phyloP scores from a whole-genome alignment of 1,284 basidiomycete species.

The Ganoderma lingzhi region DNA sequence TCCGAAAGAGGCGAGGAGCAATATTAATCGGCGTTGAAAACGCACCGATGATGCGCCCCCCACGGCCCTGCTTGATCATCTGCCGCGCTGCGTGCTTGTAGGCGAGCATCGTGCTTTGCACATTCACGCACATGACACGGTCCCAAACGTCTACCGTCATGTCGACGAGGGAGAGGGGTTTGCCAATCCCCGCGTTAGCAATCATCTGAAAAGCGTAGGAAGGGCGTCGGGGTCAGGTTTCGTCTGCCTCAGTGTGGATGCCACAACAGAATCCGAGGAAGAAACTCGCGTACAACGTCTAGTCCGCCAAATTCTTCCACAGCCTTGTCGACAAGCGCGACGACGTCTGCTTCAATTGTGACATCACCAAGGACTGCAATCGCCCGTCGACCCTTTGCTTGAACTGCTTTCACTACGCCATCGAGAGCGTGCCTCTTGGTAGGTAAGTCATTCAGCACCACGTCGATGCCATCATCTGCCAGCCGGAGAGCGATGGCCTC shows the following conservation, averaged over 20 bases:
- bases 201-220: slow-evolving; percentile 34
- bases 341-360: slow-evolving; percentile 46
- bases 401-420: slow-evolving; percentile 42
- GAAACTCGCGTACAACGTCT: slow-evolving; percentile 33
- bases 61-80: slow-evolving; percentile 41
- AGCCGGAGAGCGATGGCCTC: slow-evolving; percentile 50
- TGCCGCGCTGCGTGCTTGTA: slow-evolving; percentile 41
- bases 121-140: slow-evolving; percentile 37
- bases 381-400: slow-evolving; percentile 39
- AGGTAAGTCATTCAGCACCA: slow-evolving; percentile 49
- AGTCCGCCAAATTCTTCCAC: slow-evolving; percentile 39
- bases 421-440: slow-evolving; percentile 40
- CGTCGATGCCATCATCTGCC: slow-evolving; percentile 50
- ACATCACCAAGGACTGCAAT: slow-evolving; percentile 45
- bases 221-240: not conserved
- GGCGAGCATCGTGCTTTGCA: slow-evolving; percentile 41
- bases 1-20: not conserved
- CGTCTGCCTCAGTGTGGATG: not conserved
- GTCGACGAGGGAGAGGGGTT: slow-evolving; percentile 29
- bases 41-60: slow-evolving; percentile 42
- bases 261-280: not conserved
- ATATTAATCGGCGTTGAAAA: not conserved
- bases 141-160: slow-evolving; percentile 33
- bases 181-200: slow-evolving; percentile 39
- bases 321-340: slow-evolving; percentile 42